A percentile compares a stretch with the other conserved stretches of the same genome.
phyloP scores from a whole-genome alignment of 2,329 filamentous ascomycete species.

The Beauveria rudraprayagi region DNA sequence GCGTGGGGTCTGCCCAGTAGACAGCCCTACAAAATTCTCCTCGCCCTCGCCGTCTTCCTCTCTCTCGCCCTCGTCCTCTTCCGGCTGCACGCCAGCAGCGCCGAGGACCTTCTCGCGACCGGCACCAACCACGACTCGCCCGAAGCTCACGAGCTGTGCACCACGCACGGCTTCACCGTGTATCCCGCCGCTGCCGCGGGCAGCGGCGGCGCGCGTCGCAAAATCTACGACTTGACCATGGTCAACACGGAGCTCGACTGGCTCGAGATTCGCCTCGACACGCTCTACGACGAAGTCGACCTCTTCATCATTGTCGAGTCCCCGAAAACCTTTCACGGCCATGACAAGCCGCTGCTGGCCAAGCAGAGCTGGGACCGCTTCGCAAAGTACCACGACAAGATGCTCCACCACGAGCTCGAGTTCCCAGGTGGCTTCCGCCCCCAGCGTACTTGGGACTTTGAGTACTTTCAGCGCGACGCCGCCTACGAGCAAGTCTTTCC shows the following conservation, averaged over 20 bases:
- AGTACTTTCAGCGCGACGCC: slow-evolving; percentile 42
- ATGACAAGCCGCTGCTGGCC: slow-evolving; percentile 45
- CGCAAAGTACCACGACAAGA: slow-evolving; percentile 31
- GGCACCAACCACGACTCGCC: too few relatives aligned
- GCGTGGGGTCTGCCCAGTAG: too few relatives aligned
- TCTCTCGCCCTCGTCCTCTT: too few relatives aligned
- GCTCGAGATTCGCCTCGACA: slow-evolving; percentile 55
- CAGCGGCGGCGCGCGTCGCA: neutral
- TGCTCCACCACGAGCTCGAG: slow-evolving; percentile 49
- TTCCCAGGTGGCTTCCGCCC: slow-evolving; percentile 31
- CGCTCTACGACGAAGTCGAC: slow-evolving; percentile 49
- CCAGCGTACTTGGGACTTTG: slow-evolving; percentile 36
- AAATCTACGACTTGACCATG: slow-evolving; percentile 15
- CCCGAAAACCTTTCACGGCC: slow-evolving; percentile 48
- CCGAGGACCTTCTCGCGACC: too few relatives aligned
- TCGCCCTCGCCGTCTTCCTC: too few relatives aligned
- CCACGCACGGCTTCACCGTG: too few relatives aligned
- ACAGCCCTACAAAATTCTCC: too few relatives aligned
- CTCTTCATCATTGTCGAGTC: slow-evolving; percentile 59
- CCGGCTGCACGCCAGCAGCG: too few relatives aligned
- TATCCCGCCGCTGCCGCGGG: too few relatives aligned
- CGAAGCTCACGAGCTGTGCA: too few relatives aligned
- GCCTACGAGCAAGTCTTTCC: slow-evolving; percentile 40
- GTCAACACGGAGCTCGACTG: slow-evolving; percentile 47
- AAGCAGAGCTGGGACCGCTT: slow-evolving; percentile 45